Percentiles rank a stretch among this genome's conserved stretches.
Conservation (phyloP, 2,329 filamentous ascomycete genomes). For the Gyromitra esculenta region DNA sequence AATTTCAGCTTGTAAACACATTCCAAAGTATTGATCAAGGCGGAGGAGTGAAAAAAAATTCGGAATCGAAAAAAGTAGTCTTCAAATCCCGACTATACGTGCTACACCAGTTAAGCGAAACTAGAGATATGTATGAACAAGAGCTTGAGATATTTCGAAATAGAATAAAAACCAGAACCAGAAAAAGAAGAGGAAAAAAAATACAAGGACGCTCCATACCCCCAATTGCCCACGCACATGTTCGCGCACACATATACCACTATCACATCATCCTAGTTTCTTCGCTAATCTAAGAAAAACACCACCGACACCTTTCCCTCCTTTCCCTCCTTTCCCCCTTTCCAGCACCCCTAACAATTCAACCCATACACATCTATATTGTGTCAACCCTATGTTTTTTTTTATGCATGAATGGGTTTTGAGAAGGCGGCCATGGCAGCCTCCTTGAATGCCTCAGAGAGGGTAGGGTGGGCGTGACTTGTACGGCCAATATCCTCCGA, state of each 20-base stretch:
- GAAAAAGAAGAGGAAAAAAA: conserved; percentile 23
- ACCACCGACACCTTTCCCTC: conserved; percentile 22
- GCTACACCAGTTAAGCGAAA: conserved; percentile 20
- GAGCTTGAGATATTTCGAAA: conserved; percentile 43
- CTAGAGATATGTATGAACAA: conserved; percentile 43
- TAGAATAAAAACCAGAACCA: conserved; percentile 25
- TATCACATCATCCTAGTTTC: conserved; percentile 11
- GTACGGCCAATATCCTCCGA: conserved; percentile 95
- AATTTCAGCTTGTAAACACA: conserved; percentile 4
- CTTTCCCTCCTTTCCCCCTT: background rate
- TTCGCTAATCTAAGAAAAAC: conserved; percentile 48
- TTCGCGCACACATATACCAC: conserved; percentile 18
- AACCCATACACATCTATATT: conserved; percentile 30
- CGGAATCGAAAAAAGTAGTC: conserved; percentile 18
- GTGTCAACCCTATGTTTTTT: background rate
- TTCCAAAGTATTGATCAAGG: background rate
- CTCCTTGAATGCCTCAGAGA: conserved; percentile 99
- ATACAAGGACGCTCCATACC: conserved; percentile 46
- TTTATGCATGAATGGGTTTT: conserved; percentile 94
- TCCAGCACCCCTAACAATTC: conserved; percentile 14
- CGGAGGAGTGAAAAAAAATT: background rate
- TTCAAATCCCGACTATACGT: conserved; percentile 38
- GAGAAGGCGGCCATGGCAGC: conserved; percentile 97
- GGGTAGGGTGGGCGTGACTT: conserved; percentile 91
- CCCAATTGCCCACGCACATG: conserved; percentile 10